Percentiles rank a stretch among this genome's conserved stretches.
Evolutionary conservation across 2,329 filamentous ascomycete species (phyloP).

Genomic region (Claviceps sp.): DNA sequence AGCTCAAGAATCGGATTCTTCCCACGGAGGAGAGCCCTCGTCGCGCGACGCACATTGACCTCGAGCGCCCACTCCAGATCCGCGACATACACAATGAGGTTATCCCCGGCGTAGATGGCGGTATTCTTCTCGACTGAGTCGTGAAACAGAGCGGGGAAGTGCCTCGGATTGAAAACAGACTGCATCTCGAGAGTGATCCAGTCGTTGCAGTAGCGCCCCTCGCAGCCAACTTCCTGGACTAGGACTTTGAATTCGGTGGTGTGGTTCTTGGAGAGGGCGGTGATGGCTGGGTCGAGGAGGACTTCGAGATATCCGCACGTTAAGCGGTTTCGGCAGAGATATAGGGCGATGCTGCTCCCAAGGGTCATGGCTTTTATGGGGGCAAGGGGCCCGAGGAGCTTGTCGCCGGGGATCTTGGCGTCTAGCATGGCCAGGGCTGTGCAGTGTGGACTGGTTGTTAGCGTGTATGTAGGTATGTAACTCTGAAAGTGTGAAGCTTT

Average conservation of each 20-base stretch:
- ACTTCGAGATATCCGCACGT: constrained; percentile 13
- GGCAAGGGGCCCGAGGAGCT: constrained; percentile 14
- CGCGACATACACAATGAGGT: constrained; percentile 13
- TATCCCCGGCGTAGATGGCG: constrained; percentile 10
- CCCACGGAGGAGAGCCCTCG: too few species aligned
- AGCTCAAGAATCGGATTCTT: constrained; percentile 5
- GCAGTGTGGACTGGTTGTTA: neutral
- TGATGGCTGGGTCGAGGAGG: constrained; percentile 14
- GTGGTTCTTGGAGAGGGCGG: constrained; percentile 10
- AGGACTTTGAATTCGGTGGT: constrained; percentile 8
- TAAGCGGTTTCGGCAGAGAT: constrained; percentile 10
- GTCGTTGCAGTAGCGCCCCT: constrained; percentile 3
- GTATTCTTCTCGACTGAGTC: constrained; percentile 13
- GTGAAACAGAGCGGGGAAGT: constrained; percentile 9
- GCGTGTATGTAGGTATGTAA: too few species aligned
- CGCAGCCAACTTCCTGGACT: constrained; percentile 7
- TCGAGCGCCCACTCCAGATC: constrained; percentile 14
- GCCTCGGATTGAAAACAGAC: too few species aligned
- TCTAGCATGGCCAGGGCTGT: constrained; percentile 12
- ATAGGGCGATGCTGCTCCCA: constrained; percentile 13
- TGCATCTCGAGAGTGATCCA: constrained; percentile 11
- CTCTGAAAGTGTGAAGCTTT: too few species aligned
- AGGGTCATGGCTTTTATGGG: constrained; percentile 15
- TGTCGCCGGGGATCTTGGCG: constrained; percentile 11
- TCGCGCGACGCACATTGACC: constrained; percentile 12